Evolutionary conservation across 2,329 filamentous ascomycete genomes (phyloP), one percentile per base, ranked within the genome.

Genomic region (Diplocarpon rosae): DNA sequence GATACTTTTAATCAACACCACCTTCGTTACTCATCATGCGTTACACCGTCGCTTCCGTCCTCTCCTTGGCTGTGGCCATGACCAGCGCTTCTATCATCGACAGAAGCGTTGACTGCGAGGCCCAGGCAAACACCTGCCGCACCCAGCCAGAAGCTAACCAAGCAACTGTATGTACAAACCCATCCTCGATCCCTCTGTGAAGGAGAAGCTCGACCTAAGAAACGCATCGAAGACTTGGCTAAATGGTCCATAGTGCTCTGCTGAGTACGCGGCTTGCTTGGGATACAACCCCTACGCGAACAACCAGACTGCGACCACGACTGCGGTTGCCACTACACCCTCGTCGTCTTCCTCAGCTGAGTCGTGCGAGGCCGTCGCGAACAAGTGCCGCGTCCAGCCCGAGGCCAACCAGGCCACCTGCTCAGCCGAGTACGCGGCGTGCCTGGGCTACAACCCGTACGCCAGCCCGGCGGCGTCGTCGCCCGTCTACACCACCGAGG

Each of bases 361-460:
- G 24, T 35, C 39, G 31, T 43, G 41, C 41, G n/a, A 37, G 32
- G 34, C 41, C 24, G 13, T 14, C 16, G 41, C 33, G 8, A 17
- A 43, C 24, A n/a, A 30, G 20, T 43, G 41, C 34, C 41, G 41
- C 15, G 27, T 20, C 33, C 15, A 37, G 27, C 41, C 41, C 14
- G 20, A 14, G 10, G 41, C 41, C n/a, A 43, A 43, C 27, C 41
- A 43, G 17, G 24, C 41, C 5, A 43, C 33, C 12, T 43, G 41
- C 34, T 43, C 41, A 1, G 41, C 41, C 1, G 27, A 43, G 33
- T 33, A 37, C 10, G 41, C 41, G 8, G 41, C 33, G 10, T 43
- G 41, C 34, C 34, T 43, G 15, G 34, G 41, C 13, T 43, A 37
- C 15, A 43, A 43, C 27, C 41, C 41, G 31, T 43, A 37, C 8